These are phyloP conservation scores for Rhizopogon roseolus DNA, from an alignment of 768 basidiomycete genomes.

Conservation along the genomic window DNA sequence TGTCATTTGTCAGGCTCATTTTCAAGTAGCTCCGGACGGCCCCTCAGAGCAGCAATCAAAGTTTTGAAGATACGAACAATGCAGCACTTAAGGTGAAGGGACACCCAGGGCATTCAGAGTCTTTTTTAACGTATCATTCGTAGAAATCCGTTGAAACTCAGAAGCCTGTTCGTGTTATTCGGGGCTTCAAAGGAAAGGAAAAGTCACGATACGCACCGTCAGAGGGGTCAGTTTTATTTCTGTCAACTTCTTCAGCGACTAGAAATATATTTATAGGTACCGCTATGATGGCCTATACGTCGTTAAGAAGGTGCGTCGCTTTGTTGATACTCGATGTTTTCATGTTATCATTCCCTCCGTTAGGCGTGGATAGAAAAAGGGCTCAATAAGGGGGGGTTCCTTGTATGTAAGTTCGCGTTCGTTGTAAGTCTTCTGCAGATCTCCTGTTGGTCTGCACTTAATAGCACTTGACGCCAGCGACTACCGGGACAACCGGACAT, in stretches of 20 bases:
- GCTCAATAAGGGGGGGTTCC: slow-evolving; percentile 58
- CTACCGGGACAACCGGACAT: slow-evolving; percentile 19
- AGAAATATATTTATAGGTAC: slow-evolving; percentile 43
- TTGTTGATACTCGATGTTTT: background rate
- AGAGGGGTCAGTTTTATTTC: slow-evolving; percentile 51
- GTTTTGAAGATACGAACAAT: slow-evolving; percentile 71
- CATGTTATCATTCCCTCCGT: background rate
- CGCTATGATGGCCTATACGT: slow-evolving; percentile 88
- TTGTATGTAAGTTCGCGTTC: slow-evolving; percentile 85
- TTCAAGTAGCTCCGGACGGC: slow-evolving; percentile 75
- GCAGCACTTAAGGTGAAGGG: slow-evolving; percentile 53
- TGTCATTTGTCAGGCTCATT: background rate
- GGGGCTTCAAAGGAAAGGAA: slow-evolving; percentile 66
- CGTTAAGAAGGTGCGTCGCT: slow-evolving; percentile 57
- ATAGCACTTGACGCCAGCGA: slow-evolving; percentile 11
- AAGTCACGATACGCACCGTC: slow-evolving; percentile 69
- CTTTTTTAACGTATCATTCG: background rate
- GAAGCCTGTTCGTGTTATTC: slow-evolving; percentile 82
- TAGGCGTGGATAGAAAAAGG: slow-evolving; percentile 78
- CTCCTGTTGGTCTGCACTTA: background rate
- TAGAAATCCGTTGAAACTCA: slow-evolving; percentile 75
- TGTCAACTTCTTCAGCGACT: background rate
- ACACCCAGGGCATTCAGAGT: background rate
- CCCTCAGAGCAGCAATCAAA: slow-evolving; percentile 80
- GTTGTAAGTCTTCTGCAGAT: slow-evolving; percentile 43